Conservation (phyloP, 1,139 yeast genomes). For the Scheffersomyces insectosa region DNA sequence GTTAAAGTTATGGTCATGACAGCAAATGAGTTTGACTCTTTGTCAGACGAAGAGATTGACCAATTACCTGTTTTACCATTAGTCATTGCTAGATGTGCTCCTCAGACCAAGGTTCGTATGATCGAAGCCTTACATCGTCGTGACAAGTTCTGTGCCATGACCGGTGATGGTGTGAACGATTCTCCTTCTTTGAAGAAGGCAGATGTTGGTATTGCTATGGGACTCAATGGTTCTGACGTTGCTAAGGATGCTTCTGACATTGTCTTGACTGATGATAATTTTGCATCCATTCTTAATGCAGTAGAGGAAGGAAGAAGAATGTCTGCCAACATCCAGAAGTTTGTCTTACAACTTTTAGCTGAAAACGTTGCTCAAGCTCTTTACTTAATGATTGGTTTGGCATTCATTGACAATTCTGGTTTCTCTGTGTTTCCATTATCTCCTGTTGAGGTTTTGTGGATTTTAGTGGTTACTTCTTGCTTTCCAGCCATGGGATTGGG, state of each 20-base stretch:
- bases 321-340: constrained; percentile 79
- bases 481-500: constrained; percentile 91
- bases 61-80: constrained; percentile 68
- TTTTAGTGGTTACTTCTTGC: constrained; percentile 74
- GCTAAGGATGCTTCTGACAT: constrained; percentile 82
- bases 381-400: constrained; percentile 70
- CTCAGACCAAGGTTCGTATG: constrained; percentile 82
- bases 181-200: constrained; percentile 80
- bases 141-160: constrained; percentile 73
- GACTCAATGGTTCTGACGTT: constrained; percentile 77
- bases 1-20: constrained; percentile 74
- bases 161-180: constrained; percentile 87
- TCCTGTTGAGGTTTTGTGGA: constrained; percentile 81
- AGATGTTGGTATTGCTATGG: constrained; percentile 90
- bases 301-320: constrained; percentile 83
- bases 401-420: constrained; percentile 59
- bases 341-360: constrained; percentile 76
- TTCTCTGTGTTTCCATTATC: constrained; percentile 75
- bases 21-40: constrained; percentile 68
- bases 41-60: constrained; percentile 66
- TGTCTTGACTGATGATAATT: constrained; percentile 73
- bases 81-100: constrained; percentile 84
- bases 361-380: constrained; percentile 80
- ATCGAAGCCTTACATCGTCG: constrained; percentile 81
- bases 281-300: constrained; percentile 74